Evolutionary conservation across 495 filamentous ascomycete species (phyloP).

Genomic region (Penicillium paxilli): DNA sequence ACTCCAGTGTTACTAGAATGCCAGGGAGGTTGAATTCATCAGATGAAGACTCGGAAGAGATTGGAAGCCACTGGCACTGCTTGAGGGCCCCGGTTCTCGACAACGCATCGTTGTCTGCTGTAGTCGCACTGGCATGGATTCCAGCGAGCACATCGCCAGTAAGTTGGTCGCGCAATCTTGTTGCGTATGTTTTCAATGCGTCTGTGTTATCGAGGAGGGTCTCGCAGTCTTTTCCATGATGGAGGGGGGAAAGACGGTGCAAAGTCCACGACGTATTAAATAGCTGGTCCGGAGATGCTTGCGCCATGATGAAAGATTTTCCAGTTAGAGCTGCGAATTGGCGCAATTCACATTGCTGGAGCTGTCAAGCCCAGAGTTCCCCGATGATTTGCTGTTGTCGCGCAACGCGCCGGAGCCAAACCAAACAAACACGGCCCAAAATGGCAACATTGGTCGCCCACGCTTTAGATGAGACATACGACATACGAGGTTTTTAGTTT

Average conservation of each 20-base stretch:
- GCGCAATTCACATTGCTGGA: constrained; percentile 3
- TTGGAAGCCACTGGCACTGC: constrained; percentile 45
- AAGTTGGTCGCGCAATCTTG: constrained; percentile 52
- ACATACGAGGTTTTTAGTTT: no score
- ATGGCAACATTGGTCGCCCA: constrained; percentile 1
- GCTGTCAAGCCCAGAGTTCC: no score
- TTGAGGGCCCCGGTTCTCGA: constrained; percentile 48
- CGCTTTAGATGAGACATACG: no score
- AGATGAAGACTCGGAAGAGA: constrained; percentile 22
- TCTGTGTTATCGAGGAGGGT: constrained; percentile 34
- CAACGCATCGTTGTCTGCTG: constrained; percentile 37
- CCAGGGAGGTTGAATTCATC: constrained; percentile 25
- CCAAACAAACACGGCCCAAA: constrained; percentile 17
- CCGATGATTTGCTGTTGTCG: neutral
- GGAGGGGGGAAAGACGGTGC: constrained; percentile 57
- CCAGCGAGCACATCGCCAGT: constrained; percentile 51
- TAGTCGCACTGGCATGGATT: constrained; percentile 32
- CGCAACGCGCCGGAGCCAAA: constrained; percentile 24
- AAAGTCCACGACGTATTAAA: constrained; percentile 57
- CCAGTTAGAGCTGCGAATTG: neutral
- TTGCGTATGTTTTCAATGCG: constrained; percentile 49
- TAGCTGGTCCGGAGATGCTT: constrained; percentile 32
- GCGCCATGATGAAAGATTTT: constrained; percentile 20
- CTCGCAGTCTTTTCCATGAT: constrained; percentile 43
- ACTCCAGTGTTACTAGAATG: constrained; percentile 46